Evolutionary conservation across 768 basidiomycete genomes (phyloP).

Genomic region (Lentinula sp.): DNA sequence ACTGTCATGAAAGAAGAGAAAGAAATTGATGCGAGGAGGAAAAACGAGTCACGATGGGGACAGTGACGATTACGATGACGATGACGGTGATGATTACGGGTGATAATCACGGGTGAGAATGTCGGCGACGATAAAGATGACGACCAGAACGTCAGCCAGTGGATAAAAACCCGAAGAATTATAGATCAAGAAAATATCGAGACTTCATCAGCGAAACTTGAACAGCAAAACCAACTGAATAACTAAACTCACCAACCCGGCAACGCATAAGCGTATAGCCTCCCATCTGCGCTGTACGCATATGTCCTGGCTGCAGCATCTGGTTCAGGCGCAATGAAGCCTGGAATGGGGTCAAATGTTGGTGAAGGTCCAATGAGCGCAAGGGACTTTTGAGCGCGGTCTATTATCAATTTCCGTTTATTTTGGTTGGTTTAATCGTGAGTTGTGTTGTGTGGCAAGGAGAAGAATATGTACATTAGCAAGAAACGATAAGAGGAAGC

Average conservation of each 20-base stretch:
- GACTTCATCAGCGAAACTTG: conserved; percentile 4
- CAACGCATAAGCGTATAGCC: conserved; percentile 80
- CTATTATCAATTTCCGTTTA: conserved; percentile 27
- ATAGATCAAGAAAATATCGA: too few species aligned
- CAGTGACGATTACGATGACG: too few species aligned
- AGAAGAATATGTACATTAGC: conserved; percentile 11
- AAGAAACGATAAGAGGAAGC: background rate
- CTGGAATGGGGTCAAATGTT: conserved; percentile 58
- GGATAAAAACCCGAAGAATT: too few species aligned
- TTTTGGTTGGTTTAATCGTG: too few species aligned
- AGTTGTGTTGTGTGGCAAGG: too few species aligned
- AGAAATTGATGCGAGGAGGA: background rate
- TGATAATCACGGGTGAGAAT: too few species aligned
- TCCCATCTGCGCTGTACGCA: conserved; percentile 82
- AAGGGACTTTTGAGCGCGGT: conserved; percentile 91
- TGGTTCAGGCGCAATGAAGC: conserved; percentile 66
- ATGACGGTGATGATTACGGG: too few species aligned
- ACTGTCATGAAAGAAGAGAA: conserved; percentile 26
- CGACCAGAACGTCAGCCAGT: too few species aligned
- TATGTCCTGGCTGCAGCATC: conserved; percentile 71
- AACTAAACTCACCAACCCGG: conserved; percentile 30
- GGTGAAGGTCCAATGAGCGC: conserved; percentile 83
- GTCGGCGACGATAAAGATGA: too few species aligned
- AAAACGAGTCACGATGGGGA: too few species aligned
- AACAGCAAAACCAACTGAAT: conserved; percentile 39